These are phyloP conservation scores for Herpetomonas tarakana DNA, from an alignment of 208 protist species.

Conservation along the genomic window DNA sequence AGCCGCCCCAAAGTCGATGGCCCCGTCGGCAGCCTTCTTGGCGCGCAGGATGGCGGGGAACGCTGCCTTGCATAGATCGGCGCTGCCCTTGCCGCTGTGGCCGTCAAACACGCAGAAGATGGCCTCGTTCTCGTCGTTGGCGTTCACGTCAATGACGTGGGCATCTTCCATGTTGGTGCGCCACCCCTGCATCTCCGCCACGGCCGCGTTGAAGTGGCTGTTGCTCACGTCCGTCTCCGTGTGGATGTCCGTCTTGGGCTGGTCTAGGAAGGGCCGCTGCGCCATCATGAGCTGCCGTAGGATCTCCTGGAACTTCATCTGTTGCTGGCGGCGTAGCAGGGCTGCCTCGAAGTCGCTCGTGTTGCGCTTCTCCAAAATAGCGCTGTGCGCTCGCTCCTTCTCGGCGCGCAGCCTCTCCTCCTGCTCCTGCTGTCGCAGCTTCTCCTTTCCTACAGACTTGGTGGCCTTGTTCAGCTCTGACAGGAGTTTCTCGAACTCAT, in stretches of 20 bases:
- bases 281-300: slow-evolving; percentile 51
- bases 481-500: slow-evolving; percentile 73
- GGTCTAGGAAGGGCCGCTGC: slow-evolving; percentile 51
- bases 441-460: slow-evolving; percentile 35
- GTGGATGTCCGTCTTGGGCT: slow-evolving; percentile 69
- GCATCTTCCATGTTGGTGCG: slow-evolving; percentile 89
- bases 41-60: slow-evolving; percentile 29
- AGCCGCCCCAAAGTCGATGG: slow-evolving; percentile 57
- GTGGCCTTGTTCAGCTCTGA: slow-evolving; percentile 64
- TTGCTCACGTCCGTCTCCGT: slow-evolving; percentile 40
- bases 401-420: slow-evolving; percentile 39
- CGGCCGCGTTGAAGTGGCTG: slow-evolving; percentile 66
- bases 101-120: slow-evolving; percentile 90
- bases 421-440: slow-evolving; percentile 22
- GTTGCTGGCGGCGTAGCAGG: slow-evolving; percentile 51
- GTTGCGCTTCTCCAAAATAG: slow-evolving; percentile 32
- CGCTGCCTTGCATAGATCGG: slow-evolving; percentile 29
- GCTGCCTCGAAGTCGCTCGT: slow-evolving; percentile 42
- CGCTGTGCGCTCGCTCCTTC: slow-evolving; percentile 35
- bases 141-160: slow-evolving; percentile 57
- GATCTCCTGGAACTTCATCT: slow-evolving; percentile 66
- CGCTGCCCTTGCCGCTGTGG: slow-evolving; percentile 61
- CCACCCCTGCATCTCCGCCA: slow-evolving; percentile 87
- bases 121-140: slow-evolving; percentile 37
- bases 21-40: slow-evolving; percentile 12